Base-by-base conservation (phyloP, 768 basidiomycete genomes). In the Mycena belliarum region DNA sequence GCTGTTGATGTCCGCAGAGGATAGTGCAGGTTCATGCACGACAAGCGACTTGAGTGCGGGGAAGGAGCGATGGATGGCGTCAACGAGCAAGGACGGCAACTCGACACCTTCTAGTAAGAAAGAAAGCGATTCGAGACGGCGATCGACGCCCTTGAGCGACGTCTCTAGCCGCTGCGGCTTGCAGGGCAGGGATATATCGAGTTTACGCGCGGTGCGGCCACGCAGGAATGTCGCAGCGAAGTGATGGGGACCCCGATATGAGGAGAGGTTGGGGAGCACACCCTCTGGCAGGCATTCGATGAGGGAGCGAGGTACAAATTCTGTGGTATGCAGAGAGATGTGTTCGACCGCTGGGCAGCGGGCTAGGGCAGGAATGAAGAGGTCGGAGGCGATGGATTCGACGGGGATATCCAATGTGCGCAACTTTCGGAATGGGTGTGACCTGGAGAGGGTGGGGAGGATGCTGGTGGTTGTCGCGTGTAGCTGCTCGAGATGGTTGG, bases 381-480 rank as follows among this genome's bases (percentile, higher is more conserved):
- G 42, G 9, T 66, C 60, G 49, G 67, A 66, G 18, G 59, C 51
- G 21, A 73, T 57, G 29, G 68, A 67, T n/a, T 63, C 54, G 47
- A 71, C 68, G 0, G 72, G 73, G 20, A 70, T 60, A 25, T 59
- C 53, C 32, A 72, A 59, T 0, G 60, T 54, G 15, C 57, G 63
- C 16, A 72, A 65, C 23, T 59, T 64, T 8, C 57, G 57, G 23
- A 67, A 65, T 1, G 54, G 60, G 24, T 54, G 56, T 49, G 69
- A 61, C 4, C 53, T 35, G 1, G 61, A 40, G 18, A 73, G 63
- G 20, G 48, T 51, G 10, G 67, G 63, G 44, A 73, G 70, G 3
- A 75, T 61, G 35, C 68, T 68, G 16, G 57, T 54, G 26, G 72
- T 70, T 0, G 75, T 75, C 56, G 73, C 70, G 26, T 67, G 64